These are phyloP conservation scores for Goffeauzyma gilvescens DNA, from an alignment of 768 basidiomycete genomes.

Conservation along the genomic window DNA sequence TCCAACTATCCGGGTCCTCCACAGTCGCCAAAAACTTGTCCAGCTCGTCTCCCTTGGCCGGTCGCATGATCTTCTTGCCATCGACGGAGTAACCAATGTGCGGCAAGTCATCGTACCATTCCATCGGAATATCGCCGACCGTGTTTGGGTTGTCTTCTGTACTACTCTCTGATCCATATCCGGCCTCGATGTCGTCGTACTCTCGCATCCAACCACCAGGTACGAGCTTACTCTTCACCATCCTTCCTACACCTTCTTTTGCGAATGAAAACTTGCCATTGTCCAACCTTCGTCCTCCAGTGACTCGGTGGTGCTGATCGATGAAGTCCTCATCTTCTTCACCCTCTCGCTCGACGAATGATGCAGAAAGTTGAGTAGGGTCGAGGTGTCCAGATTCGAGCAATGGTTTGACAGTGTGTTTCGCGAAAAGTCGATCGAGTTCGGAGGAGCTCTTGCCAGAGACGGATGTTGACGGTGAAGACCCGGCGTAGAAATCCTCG, in stretches of 20 bases:
- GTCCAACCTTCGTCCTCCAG: slow-evolving; percentile 14
- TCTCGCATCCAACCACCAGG: slow-evolving; percentile 28
- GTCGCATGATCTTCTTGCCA: slow-evolving; percentile 81
- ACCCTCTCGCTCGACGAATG: no score
- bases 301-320: slow-evolving; percentile 2
- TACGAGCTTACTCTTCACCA: slow-evolving; percentile 24
- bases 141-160: slow-evolving; percentile 63
- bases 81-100: slow-evolving; percentile 93
- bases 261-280: slow-evolving; percentile 21
- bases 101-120: slow-evolving; percentile 99
- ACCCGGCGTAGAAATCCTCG: slow-evolving; percentile 12
- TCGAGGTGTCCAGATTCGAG: no score
- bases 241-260: slow-evolving; percentile 23
- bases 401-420: slow-evolving; percentile 30
- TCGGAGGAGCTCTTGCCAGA: slow-evolving; percentile 3
- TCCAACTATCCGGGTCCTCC: slow-evolving; percentile 84
- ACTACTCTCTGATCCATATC: slow-evolving; percentile 33
- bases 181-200: slow-evolving; percentile 33
- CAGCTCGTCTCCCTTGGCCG: slow-evolving; percentile 85
- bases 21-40: slow-evolving; percentile 90
- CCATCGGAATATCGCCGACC: slow-evolving; percentile 81
- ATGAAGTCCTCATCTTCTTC: slow-evolving; percentile 1
- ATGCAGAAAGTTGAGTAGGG: no score
- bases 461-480: slow-evolving; percentile 14
- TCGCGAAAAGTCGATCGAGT: slow-evolving; percentile 25